phyloP scores from a whole-genome alignment of 179 eudicot species.

The Spergularia azorica region DNA sequence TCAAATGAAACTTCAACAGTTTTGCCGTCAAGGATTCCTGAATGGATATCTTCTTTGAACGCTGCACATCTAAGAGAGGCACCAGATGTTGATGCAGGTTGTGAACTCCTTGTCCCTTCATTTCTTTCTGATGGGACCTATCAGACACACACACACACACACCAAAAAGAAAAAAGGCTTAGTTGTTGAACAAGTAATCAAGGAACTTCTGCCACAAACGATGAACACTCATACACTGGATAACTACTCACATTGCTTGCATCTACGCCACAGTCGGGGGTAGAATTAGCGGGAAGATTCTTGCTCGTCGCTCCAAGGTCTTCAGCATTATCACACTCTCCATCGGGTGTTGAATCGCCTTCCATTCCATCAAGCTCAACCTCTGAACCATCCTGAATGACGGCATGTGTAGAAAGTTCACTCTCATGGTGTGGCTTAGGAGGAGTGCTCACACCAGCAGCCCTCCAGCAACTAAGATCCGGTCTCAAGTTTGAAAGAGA shows the following conservation, averaged over 20 bases:
- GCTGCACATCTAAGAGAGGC: conserved; percentile 58
- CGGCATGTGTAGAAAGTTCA: conserved; percentile 65
- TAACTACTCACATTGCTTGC: conserved; percentile 51
- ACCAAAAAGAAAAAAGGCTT: not conserved
- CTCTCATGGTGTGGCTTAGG: conserved; percentile 46
- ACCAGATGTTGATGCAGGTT: conserved; percentile 62
- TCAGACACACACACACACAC: not conserved
- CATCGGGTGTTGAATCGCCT: conserved; percentile 65
- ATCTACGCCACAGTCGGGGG: conserved; percentile 51
- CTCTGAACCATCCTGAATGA: conserved; percentile 62
- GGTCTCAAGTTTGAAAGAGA: conserved; percentile 71
- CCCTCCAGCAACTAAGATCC: conserved; percentile 59
- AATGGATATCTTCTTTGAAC: conserved; percentile 68
- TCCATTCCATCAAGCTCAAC: conserved; percentile 71
- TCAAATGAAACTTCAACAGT: conserved; percentile 75
- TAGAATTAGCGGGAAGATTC: conserved; percentile 50
- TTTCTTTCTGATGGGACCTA: conserved; percentile 65
- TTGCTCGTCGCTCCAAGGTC: conserved; percentile 57
- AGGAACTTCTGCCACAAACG: conserved; percentile 10
- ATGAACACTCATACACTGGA: conserved; percentile 17
- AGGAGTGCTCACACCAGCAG: conserved; percentile 51
- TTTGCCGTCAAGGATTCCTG: conserved; percentile 66
- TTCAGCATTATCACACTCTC: conserved; percentile 54
- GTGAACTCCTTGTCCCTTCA: conserved; percentile 57
- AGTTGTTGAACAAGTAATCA: conserved; percentile 2